phyloP scores from a whole-genome alignment of 192 early-diverging fungal genomes.

The Coemansia sp. region DNA sequence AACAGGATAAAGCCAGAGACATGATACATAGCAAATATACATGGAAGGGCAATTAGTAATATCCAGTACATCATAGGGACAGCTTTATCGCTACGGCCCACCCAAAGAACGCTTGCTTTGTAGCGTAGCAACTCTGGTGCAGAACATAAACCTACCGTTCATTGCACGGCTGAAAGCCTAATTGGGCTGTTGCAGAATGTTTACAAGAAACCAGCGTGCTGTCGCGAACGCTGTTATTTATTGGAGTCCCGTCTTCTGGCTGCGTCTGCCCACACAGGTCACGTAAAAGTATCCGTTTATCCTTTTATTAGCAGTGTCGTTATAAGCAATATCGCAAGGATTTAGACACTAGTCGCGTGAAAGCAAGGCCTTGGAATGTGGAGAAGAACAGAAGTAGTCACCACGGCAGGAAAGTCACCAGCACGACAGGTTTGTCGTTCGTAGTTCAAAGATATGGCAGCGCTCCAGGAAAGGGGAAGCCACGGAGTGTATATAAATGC shows the following conservation, averaged over 20 bases:
- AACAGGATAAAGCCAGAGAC: not conserved
- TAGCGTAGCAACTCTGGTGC: not conserved
- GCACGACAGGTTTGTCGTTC: not conserved
- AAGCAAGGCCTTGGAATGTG: too few species aligned
- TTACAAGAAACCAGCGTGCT: not conserved
- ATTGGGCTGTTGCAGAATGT: not conserved
- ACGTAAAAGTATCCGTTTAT: not conserved
- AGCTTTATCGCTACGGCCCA: not conserved
- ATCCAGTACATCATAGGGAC: not conserved
- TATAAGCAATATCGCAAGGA: not conserved
- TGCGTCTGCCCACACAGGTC: not conserved
- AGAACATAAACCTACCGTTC: conserved; percentile 25
- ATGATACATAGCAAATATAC: not conserved
- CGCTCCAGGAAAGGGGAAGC: conserved; percentile 2
- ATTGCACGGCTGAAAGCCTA: conserved; percentile 7
- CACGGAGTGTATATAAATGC: not conserved
- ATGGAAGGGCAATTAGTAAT: not conserved
- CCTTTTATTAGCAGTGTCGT: not conserved
- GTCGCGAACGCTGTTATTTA: not conserved
- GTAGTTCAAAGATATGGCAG: not conserved
- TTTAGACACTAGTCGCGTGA: not conserved
- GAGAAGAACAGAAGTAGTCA: too few species aligned
- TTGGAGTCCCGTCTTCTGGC: not conserved
- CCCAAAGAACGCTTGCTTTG: not conserved
- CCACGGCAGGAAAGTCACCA: too few species aligned